Evolutionary conservation across 2,329 filamentous ascomycete species (phyloP).

Genomic region (Colletotrichum eleusines): DNA sequence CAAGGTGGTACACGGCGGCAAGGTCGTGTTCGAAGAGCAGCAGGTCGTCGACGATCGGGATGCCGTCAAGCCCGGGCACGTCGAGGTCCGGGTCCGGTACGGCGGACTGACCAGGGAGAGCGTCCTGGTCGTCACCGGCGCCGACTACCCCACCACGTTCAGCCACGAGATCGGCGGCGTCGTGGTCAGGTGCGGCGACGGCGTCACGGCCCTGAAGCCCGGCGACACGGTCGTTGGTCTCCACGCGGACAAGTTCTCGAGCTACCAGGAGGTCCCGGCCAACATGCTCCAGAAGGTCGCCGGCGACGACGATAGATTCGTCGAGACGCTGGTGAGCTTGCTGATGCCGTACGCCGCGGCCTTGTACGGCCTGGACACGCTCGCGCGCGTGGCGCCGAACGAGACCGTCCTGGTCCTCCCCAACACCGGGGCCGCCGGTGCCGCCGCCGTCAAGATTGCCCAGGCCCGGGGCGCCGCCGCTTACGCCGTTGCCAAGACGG

Average conservation of each 20-base stretch:
- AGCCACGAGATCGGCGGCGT: conserved; percentile 45
- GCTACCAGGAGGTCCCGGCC: conserved; percentile 41
- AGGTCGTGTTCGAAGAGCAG: conserved; percentile 39
- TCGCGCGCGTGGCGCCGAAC: conserved; percentile 40
- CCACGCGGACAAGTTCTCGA: conserved; percentile 35
- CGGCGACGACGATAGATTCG: background rate
- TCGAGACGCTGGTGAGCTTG: too few relatives aligned
- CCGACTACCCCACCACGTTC: conserved; percentile 41
- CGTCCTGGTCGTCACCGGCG: conserved; percentile 44
- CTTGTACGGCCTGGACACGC: conserved; percentile 44
- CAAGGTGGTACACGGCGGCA: conserved; percentile 18
- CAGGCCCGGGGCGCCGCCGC: conserved; percentile 40
- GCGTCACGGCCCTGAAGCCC: conserved; percentile 35
- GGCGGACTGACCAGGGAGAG: conserved; percentile 44
- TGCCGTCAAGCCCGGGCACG: background rate
- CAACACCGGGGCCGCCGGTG: conserved; percentile 37
- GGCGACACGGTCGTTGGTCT: conserved; percentile 47
- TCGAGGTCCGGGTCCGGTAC: conserved; percentile 43
- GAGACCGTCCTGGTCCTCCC: conserved; percentile 42
- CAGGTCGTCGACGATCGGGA: background rate
- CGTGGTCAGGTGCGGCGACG: conserved; percentile 42
- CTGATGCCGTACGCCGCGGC: conserved; percentile 42
- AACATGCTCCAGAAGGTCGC: conserved; percentile 42
- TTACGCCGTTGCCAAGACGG: conserved; percentile 37
- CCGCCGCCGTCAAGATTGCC: conserved; percentile 44